These are phyloP conservation scores for Arachis hypogaea DNA, from an alignment of 306 rosid species.

Conservation along the genomic window DNA sequence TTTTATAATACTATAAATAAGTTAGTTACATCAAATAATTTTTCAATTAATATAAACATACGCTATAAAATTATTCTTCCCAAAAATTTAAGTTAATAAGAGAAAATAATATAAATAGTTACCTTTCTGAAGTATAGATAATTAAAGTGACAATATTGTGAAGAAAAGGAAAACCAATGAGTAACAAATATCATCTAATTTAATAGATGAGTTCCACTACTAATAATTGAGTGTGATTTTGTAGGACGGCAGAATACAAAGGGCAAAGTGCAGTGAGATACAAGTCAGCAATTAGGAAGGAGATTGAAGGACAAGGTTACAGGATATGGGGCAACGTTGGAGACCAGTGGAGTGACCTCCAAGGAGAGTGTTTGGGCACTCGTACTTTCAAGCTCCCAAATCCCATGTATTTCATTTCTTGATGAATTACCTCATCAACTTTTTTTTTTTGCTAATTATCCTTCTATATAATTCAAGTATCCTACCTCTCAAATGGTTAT, in stretches of 20 bases:
- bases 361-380: constrained; percentile 66
- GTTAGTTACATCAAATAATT: too few species aligned
- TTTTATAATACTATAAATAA: too few species aligned
- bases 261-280: constrained; percentile 64
- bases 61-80: too few species aligned
- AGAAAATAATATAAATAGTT: too few species aligned
- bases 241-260: constrained; percentile 52
- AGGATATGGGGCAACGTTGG: constrained; percentile 91
- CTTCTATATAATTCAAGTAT: neutral
- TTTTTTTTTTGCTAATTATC: too few species aligned
- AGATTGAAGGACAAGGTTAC: constrained; percentile 65
- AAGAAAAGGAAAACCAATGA: too few species aligned
- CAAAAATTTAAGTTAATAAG: too few species aligned
- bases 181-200: too few species aligned
- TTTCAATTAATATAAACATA: too few species aligned
- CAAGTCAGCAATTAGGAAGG: constrained; percentile 65
- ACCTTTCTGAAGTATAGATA: too few species aligned
- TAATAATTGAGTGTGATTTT: neutral
- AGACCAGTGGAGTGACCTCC: constrained; percentile 95
- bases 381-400: constrained; percentile 88
- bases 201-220: too few species aligned
- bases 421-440: neutral
- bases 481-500: neutral
- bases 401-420: constrained; percentile 88
- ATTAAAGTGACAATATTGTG: too few species aligned